Conservation (phyloP, 192 early-diverging fungal genomes). For the Diversispora eburnea region DNA sequence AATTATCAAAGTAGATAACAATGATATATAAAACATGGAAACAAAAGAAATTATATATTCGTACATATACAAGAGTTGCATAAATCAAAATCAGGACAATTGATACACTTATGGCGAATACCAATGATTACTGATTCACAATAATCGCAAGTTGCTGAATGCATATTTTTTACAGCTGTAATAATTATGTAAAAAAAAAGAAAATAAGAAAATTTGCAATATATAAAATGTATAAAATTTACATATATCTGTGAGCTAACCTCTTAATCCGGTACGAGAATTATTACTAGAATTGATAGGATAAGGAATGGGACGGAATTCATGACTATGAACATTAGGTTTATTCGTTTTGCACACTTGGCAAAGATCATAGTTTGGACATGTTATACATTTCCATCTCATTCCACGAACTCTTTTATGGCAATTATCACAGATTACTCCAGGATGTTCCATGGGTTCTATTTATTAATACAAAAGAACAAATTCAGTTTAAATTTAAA, state of each 20-base stretch:
- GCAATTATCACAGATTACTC: slow-evolving; percentile 57
- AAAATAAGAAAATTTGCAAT: background rate
- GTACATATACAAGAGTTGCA: slow-evolving; percentile 54
- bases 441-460: slow-evolving; percentile 32
- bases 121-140: slow-evolving; percentile 53
- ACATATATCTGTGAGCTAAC: slow-evolving; percentile 1
- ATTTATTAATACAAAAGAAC: background rate
- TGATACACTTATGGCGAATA: slow-evolving; percentile 59
- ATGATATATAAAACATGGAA: background rate
- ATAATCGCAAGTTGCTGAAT: slow-evolving; percentile 49
- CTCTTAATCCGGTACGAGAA: background rate
- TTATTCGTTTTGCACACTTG: slow-evolving; percentile 37
- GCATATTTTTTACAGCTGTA: slow-evolving; percentile 4
- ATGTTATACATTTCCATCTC: slow-evolving; percentile 55
- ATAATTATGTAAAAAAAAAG: background rate
- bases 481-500: background rate
- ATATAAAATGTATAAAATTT: background rate
- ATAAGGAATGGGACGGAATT: slow-evolving; percentile 35
- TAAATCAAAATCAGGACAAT: slow-evolving; percentile 51
- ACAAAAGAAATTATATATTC: background rate
- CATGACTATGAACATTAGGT: slow-evolving; percentile 31
- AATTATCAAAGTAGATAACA: background rate
- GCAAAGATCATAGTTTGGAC: slow-evolving; percentile 53
- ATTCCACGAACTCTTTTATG: slow-evolving; percentile 41
- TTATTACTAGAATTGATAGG: background rate